Percentiles rank a stretch among this genome's conserved stretches.
Conservation (phyloP, 73 alveolate genomes). For the Effrenium voratum region DNA sequence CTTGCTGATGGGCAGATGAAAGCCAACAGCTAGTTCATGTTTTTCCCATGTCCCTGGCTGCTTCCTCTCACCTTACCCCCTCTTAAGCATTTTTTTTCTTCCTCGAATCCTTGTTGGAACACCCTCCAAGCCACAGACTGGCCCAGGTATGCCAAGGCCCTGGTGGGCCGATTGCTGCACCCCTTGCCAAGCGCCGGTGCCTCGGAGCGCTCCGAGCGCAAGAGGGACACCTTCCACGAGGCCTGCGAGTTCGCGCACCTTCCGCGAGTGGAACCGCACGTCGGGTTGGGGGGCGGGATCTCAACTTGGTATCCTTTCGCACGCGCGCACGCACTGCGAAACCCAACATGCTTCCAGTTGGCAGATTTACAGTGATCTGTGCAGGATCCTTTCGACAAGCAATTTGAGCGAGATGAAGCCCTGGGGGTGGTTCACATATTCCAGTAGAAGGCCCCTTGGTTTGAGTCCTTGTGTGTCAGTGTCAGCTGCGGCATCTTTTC, state of each 20-base stretch:
- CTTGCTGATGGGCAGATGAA: too few relatives aligned
- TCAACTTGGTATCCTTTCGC: background rate
- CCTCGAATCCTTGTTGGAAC: too few relatives aligned
- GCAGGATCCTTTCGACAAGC: background rate
- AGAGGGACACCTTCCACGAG: constrained; percentile 63
- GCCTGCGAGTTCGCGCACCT: background rate
- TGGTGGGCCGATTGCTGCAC: constrained; percentile 55
- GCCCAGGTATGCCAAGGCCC: constrained; percentile 62
- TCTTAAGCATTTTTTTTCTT: too few relatives aligned
- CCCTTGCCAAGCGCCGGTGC: constrained; percentile 61
- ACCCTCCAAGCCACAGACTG: too few relatives aligned
- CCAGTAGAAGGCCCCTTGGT: too few relatives aligned
- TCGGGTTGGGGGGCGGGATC: background rate
- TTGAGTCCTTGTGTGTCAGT: too few relatives aligned
- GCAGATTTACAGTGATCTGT: too few relatives aligned
- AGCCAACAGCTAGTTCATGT: too few relatives aligned
- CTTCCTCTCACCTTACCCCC: too few relatives aligned
- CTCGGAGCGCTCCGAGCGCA: background rate
- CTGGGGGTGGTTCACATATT: background rate
- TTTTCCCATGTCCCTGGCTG: too few relatives aligned
- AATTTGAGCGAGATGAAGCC: background rate
- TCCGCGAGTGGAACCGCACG: background rate
- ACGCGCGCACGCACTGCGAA: background rate
- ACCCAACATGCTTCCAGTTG: background rate
- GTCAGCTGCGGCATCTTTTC: too few relatives aligned